A percentile compares a stretch with the other conserved stretches of the same genome.
These are phyloP conservation scores for Malus domestica DNA, from an alignment of 306 rosid genomes.

Conservation along the genomic window DNA sequence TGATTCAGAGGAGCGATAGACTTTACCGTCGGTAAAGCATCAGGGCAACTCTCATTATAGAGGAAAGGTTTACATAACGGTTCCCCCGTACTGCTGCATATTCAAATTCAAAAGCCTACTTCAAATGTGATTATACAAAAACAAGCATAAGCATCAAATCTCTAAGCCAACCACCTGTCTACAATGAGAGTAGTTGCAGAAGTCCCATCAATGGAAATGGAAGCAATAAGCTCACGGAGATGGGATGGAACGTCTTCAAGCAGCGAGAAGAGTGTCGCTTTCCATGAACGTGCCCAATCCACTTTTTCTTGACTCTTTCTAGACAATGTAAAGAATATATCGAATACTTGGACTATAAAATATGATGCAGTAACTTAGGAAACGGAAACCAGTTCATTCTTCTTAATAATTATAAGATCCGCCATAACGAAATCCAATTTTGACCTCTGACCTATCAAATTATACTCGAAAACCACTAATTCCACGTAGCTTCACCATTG, in stretches of 20 bases:
- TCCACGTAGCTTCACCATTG: background rate
- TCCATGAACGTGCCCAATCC: slow-evolving; percentile 79
- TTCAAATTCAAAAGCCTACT: slow-evolving; percentile 24
- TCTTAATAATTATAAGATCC: background rate
- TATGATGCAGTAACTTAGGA: background rate
- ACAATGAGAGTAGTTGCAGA: slow-evolving; percentile 89
- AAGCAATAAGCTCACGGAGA: slow-evolving; percentile 45
- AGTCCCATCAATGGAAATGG: slow-evolving; percentile 88
- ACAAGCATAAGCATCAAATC: slow-evolving; percentile 3
- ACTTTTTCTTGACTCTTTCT: slow-evolving; percentile 65
- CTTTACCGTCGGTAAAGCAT: slow-evolving; percentile 66
- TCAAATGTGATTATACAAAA: slow-evolving; percentile 3
- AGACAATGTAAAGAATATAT: slow-evolving; percentile 44
- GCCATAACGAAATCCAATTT: too few species aligned
- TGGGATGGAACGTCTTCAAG: slow-evolving; percentile 62
- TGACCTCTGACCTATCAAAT: background rate
- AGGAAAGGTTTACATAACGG: slow-evolving; percentile 68
- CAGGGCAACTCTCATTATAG: slow-evolving; percentile 72
- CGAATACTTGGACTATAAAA: slow-evolving; percentile 8
- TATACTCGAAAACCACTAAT: background rate
- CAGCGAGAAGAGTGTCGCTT: slow-evolving; percentile 58
- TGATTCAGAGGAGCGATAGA: slow-evolving; percentile 87
- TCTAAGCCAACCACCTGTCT: slow-evolving; percentile 43
- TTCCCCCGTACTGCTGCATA: slow-evolving; percentile 66
- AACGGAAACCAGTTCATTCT: background rate